Percentiles rank a stretch among this genome's conserved stretches.
phyloP scores from a whole-genome alignment of 495 filamentous ascomycete species.

The Bathelium albidoporum region DNA sequence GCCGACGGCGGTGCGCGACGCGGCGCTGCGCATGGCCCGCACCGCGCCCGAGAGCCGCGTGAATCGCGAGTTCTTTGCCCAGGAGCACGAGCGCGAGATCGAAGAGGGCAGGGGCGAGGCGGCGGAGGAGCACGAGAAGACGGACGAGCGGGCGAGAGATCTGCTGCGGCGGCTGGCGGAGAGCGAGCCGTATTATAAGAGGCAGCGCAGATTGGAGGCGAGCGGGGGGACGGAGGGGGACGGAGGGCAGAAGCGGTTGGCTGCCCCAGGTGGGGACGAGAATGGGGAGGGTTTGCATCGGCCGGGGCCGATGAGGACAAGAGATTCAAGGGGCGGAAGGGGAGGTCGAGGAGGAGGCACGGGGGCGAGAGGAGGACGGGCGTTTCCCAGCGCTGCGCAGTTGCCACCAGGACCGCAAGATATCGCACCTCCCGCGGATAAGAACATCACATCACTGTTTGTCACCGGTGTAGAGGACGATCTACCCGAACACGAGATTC shows the following conservation, averaged over 20 bases:
- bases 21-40: slow-evolving; percentile 94
- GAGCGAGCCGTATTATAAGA: slow-evolving; percentile 90
- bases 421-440: slow-evolving; percentile 71
- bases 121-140: slow-evolving; percentile 87
- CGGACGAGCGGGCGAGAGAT: slow-evolving; percentile 89
- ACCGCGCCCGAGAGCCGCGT: slow-evolving; percentile 82
- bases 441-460: slow-evolving; percentile 80
- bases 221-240: slow-evolving; percentile 36
- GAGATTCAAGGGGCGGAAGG: slow-evolving; percentile 15
- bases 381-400: slow-evolving; percentile 60
- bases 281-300: slow-evolving; percentile 17
- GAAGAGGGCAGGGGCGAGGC: slow-evolving; percentile 73
- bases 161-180: slow-evolving; percentile 73
- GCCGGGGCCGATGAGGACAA: slow-evolving; percentile 31
- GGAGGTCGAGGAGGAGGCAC: slow-evolving; percentile 29
- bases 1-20: slow-evolving; percentile 86
- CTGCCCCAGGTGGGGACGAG: slow-evolving; percentile 18
- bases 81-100: slow-evolving; percentile 90
- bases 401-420: slow-evolving; percentile 72
- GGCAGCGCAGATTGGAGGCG: slow-evolving; percentile 56
- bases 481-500: slow-evolving; percentile 79
- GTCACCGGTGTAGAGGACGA: slow-evolving; percentile 95
- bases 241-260: slow-evolving; percentile 37
- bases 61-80: slow-evolving; percentile 94
- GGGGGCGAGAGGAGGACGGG: slow-evolving; percentile 44